Conservation (phyloP, 2,329 filamentous ascomycete species). For the Colletotrichum musae region DNA sequence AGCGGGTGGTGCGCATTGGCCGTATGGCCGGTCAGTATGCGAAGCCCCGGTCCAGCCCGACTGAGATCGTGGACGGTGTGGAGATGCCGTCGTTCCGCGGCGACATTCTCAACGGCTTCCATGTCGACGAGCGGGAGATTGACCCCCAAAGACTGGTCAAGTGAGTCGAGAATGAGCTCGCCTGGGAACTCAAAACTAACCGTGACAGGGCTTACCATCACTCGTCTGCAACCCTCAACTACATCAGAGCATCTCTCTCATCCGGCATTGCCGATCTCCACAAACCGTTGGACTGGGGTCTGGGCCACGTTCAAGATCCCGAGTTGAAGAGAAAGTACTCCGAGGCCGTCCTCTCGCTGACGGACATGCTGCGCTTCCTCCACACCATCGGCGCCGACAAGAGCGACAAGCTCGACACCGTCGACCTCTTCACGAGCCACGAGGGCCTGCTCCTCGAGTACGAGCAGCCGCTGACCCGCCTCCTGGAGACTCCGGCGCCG, state of each 20-base stretch:
- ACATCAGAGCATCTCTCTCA: constrained; percentile 84
- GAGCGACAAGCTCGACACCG: constrained; percentile 86
- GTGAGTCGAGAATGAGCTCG: constrained; percentile 52
- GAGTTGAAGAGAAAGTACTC: constrained; percentile 89
- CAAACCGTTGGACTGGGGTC: constrained; percentile 92
- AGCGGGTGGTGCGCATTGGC: constrained; percentile 92
- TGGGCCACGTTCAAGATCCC: constrained; percentile 91
- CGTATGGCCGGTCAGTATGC: constrained; percentile 98
- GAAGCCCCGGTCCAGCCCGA: constrained; percentile 92
- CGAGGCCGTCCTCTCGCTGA: constrained; percentile 86
- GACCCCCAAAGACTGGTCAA: constrained; percentile 87
- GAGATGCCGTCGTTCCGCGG: constrained; percentile 93
- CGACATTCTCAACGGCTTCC: constrained; percentile 94
- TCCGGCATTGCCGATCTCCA: constrained; percentile 95
- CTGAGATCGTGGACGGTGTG: constrained; percentile 83
- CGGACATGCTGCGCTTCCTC: constrained; percentile 94
- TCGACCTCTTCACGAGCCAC: constrained; percentile 96
- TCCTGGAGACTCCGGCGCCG: constrained; percentile 74
- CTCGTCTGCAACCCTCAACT: constrained; percentile 95
- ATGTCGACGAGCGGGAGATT: constrained; percentile 80
- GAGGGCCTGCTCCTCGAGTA: constrained; percentile 96
- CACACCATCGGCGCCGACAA: constrained; percentile 92
- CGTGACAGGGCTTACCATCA: constrained; percentile 86
- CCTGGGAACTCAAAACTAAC: constrained; percentile 4
- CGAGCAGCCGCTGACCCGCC: constrained; percentile 87